A percentile compares a stretch with the other conserved stretches of the same genome.
Evolutionary conservation across 176 grass and related monocot genomes (phyloP).

Genomic region (Zea luxurians): DNA sequence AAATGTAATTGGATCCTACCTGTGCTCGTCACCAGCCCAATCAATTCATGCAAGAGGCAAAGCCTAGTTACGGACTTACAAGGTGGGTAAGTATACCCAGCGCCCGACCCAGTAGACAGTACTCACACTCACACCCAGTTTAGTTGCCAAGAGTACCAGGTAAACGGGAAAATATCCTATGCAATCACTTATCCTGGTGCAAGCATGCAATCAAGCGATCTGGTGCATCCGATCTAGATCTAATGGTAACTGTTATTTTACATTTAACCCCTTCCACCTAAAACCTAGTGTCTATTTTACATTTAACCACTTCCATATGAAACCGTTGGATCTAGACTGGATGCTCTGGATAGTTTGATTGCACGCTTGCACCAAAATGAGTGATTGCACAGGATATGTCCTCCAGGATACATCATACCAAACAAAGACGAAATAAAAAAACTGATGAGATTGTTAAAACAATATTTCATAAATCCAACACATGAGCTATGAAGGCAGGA

Average conservation of each 20-base stretch:
- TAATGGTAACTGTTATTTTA: no score
- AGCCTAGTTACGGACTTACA: neutral
- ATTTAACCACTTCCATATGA: no score
- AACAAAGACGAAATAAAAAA: neutral
- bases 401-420: neutral
- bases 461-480: neutral
- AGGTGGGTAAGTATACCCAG: neutral
- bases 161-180: neutral
- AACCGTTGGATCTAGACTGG: no score
- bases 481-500: neutral
- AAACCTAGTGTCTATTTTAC: no score
- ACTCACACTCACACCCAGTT: neutral
- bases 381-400: no score
- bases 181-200: no score
- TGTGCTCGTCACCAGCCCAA: slow-evolving; percentile 43
- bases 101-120: neutral
- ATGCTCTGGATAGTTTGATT: no score
- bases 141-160: neutral
- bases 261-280: no score
- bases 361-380: no score
- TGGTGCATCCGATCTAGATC: no score
- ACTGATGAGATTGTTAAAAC: neutral
- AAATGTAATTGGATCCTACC: slow-evolving; percentile 14
- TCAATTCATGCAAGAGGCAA: slow-evolving; percentile 5
- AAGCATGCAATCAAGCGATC: no score